Percentiles rank a stretch among this genome's conserved stretches.
These are phyloP conservation scores for Telfairia occidentalis DNA, from an alignment of 331 rosid species.

Conservation along the genomic window DNA sequence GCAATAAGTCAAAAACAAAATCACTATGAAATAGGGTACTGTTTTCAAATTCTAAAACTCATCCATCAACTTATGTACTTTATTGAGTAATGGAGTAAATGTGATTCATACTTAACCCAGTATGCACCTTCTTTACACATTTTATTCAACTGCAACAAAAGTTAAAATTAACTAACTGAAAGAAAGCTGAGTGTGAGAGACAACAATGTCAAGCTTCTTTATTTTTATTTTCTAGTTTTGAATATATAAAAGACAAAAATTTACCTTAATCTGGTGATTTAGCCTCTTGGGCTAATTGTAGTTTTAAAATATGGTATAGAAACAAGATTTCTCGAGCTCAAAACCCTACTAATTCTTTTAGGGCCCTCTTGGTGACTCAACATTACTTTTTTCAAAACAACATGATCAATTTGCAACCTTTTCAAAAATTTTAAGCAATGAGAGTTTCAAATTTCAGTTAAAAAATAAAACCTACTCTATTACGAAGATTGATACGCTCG, in stretches of 20 bases:
- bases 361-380: neutral
- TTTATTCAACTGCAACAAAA: slow-evolving; percentile 78
- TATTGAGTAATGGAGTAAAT: slow-evolving; percentile 3
- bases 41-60: neutral
- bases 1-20: neutral
- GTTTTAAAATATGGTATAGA: neutral
- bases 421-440: neutral
- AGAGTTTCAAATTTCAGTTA: neutral
- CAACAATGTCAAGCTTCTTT: neutral
- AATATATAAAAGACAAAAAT: neutral
- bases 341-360: neutral
- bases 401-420: neutral
- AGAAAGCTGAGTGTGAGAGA: neutral
- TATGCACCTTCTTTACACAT: slow-evolving; percentile 96
- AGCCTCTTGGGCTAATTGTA: no score
- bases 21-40: neutral
- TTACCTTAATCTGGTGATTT: no score
- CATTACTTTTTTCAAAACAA: neutral
- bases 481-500: neutral
- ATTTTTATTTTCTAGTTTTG: neutral
- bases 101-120: slow-evolving; percentile 55
- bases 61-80: neutral
- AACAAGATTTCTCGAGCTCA: neutral
- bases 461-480: neutral
- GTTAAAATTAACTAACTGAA: neutral